Evolutionary conservation across 352 stramenopile genomes (phyloP).

Genomic region (Phytophthora tubulina): DNA sequence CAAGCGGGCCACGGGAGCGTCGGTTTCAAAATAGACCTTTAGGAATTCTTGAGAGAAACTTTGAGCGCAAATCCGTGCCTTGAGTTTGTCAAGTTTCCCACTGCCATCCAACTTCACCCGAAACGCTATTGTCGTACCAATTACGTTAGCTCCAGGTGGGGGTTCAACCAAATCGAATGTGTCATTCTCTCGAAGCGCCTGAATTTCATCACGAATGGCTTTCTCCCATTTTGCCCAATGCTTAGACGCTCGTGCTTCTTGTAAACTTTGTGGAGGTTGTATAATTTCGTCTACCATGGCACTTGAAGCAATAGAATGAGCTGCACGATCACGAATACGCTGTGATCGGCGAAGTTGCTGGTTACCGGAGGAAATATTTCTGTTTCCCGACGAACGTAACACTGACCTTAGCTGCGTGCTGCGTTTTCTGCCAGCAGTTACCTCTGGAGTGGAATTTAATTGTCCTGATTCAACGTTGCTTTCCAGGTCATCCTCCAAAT

Average conservation of each 20-base stretch:
- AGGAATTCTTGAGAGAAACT: constrained; percentile 25
- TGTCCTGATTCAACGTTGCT: too few species aligned
- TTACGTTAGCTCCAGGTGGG: neutral
- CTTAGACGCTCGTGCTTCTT: neutral
- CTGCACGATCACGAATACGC: constrained; percentile 2
- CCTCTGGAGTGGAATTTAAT: too few species aligned
- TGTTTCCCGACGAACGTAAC: too few species aligned
- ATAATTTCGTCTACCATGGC: too few species aligned
- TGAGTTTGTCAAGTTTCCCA: neutral
- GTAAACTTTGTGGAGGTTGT: neutral
- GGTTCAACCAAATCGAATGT: constrained; percentile 20
- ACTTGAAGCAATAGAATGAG: neutral
- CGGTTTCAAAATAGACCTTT: constrained; percentile 30
- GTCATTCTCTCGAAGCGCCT: constrained; percentile 4
- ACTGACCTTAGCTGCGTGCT: too few species aligned
- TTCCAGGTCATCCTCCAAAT: neutral
- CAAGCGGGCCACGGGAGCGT: constrained; percentile 14
- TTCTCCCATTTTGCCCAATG: constrained; percentile 6
- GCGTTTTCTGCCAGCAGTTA: too few species aligned
- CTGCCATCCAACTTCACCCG: constrained; percentile 4
- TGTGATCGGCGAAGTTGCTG: neutral
- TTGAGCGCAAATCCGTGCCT: constrained; percentile 20
- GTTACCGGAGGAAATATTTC: too few species aligned
- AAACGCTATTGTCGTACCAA: constrained; percentile 13
- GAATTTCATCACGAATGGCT: constrained; percentile 4